A percentile compares a stretch with the other conserved stretches of the same genome.
These are phyloP conservation scores for Hibiscus trionum DNA, from an alignment of 345 rosid genomes.

Conservation along the genomic window DNA sequence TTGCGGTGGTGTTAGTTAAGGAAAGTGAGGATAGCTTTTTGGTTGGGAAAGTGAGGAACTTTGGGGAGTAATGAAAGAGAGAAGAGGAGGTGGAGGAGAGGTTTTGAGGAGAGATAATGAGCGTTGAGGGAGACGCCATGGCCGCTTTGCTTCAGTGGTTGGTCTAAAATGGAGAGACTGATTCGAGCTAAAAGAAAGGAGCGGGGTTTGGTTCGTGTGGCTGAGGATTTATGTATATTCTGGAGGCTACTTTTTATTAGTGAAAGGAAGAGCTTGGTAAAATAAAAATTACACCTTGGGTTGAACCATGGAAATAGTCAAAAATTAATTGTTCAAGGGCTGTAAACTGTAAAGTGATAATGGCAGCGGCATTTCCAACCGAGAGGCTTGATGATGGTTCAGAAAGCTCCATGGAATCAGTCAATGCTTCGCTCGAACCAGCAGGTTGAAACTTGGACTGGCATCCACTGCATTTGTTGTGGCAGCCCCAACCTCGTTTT, in stretches of 20 bases:
- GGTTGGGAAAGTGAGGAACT: conserved; percentile 20
- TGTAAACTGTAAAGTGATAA: too few species aligned
- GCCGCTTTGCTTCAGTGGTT: background rate
- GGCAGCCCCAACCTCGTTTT: conserved; percentile 80
- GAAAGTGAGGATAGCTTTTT: background rate
- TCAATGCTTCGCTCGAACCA: background rate
- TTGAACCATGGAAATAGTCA: too few species aligned
- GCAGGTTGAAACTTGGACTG: conserved; percentile 11
- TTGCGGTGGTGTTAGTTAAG: background rate
- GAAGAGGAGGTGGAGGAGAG: conserved; percentile 22
- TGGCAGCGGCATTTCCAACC: too few species aligned
- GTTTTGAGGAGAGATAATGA: conserved; percentile 13
- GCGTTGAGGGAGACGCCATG: conserved; percentile 1
- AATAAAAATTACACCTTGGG: too few species aligned
- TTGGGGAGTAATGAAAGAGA: conserved; percentile 5
- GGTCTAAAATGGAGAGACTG: background rate
- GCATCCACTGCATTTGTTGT: conserved; percentile 86
- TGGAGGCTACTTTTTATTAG: background rate
- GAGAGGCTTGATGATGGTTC: conserved; percentile 19
- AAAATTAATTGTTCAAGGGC: too few species aligned
- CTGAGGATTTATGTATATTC: background rate
- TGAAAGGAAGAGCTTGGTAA: too few species aligned
- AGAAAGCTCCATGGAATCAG: conserved; percentile 17
- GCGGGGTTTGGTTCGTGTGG: conserved; percentile 21
- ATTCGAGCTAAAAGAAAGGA: background rate